Evolutionary conservation across 495 filamentous ascomycete genomes (phyloP).

Genomic region (Penicilliopsis zonata): DNA sequence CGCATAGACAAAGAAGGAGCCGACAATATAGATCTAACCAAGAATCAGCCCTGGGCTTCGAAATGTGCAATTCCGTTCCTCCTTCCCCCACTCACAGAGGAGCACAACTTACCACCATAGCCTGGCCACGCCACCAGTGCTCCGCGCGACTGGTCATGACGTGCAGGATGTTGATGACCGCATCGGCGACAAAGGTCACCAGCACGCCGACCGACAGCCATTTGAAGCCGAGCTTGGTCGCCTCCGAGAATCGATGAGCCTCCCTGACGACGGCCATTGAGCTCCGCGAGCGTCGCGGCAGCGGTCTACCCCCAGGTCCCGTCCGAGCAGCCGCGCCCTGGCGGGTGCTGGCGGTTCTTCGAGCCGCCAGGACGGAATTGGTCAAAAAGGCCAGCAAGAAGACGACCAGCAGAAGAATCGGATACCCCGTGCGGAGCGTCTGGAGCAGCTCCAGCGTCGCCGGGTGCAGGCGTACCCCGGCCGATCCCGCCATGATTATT

Average conservation of each 20-base stretch:
- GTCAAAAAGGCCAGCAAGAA: constrained; percentile 54
- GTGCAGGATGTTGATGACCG: constrained; percentile 62
- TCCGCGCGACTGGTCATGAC: constrained; percentile 52
- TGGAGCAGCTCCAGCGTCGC: constrained; percentile 34
- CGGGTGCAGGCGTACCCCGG: constrained; percentile 22
- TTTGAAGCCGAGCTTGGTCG: constrained; percentile 56
- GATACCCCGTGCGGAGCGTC: constrained; percentile 48
- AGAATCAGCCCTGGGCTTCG: constrained; percentile 7
- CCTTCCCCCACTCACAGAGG: constrained; percentile 1
- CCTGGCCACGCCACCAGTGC: constrained; percentile 86
- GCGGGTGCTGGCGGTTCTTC: constrained; percentile 24
- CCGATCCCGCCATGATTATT: constrained; percentile 11
- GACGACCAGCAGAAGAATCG: constrained; percentile 53
- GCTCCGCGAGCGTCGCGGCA: constrained; percentile 46
- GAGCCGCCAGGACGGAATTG: constrained; percentile 47
- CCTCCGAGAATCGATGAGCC: constrained; percentile 40
- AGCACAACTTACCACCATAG: constrained; percentile 56
- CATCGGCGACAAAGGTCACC: constrained; percentile 62
- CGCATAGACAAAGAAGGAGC: constrained; percentile 62
- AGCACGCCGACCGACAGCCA: constrained; percentile 57
- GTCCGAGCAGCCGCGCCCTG: constrained; percentile 19
- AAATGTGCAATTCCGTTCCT: too few species aligned
- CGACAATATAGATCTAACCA: constrained; percentile 65
- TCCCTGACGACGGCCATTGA: constrained; percentile 18
- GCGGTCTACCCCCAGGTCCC: constrained; percentile 72